Evolutionary conservation across 129 eudicot species (phyloP).

Genomic region (Helianthus tuberosus): DNA sequence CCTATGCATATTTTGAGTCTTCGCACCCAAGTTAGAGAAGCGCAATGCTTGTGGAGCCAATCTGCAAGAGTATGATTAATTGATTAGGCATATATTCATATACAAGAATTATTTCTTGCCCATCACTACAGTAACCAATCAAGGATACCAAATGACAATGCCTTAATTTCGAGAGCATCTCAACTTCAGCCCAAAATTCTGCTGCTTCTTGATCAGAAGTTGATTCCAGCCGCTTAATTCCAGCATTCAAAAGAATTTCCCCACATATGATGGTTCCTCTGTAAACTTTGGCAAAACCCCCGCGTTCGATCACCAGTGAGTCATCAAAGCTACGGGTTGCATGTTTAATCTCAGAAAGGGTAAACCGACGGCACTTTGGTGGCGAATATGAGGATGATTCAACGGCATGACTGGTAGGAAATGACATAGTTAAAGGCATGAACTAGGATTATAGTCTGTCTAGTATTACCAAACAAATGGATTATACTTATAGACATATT

Average conservation of each 20-base stretch:
- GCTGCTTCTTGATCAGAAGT: slow-evolving; percentile 4
- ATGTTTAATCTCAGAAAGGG: slow-evolving; percentile 8
- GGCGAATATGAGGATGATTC: not conserved
- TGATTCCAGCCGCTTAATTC: slow-evolving; percentile 8
- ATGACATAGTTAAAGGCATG: not conserved
- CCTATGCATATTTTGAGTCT: slow-evolving; percentile 20
- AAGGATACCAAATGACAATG: slow-evolving; percentile 9
- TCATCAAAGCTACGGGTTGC: slow-evolving; percentile 22
- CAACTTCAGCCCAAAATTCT: slow-evolving; percentile 16
- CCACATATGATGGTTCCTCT: slow-evolving; percentile 1
- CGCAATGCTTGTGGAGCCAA: not conserved
- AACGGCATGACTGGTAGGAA: not conserved
- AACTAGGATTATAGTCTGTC: not conserved
- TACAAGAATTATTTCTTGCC: slow-evolving; percentile 14
- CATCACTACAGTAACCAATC: slow-evolving; percentile 17
- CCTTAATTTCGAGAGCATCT: not conserved
- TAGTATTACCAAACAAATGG: not conserved
- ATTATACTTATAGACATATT: not conserved
- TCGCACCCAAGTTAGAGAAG: slow-evolving; percentile 4
- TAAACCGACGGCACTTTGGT: slow-evolving; percentile 12
- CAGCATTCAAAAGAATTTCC: not conserved
- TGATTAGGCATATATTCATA: slow-evolving; percentile 1
- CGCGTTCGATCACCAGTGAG: slow-evolving; percentile 16
- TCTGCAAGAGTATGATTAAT: slow-evolving; percentile 14
- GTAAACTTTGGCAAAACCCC: slow-evolving; percentile 21